These are phyloP conservation scores for Nicotiana obtusifolia DNA, from an alignment of 257 asterid genomes.

Conservation along the genomic window DNA sequence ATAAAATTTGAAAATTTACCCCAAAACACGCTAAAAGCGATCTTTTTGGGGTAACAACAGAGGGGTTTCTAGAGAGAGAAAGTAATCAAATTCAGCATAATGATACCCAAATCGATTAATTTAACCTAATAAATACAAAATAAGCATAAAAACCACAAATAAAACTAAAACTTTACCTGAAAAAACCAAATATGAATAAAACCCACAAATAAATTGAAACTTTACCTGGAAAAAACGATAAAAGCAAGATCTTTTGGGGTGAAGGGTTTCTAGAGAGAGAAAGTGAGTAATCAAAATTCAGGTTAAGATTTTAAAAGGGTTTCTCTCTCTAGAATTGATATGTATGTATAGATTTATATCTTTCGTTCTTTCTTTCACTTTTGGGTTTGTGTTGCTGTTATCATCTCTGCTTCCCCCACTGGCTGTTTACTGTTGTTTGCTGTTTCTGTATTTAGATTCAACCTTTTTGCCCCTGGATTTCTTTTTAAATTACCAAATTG, in stretches of 20 bases:
- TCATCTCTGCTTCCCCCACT: slow-evolving; percentile 7
- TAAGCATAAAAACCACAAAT: neutral
- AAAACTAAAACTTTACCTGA: neutral
- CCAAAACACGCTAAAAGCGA: neutral
- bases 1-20: neutral
- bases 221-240: neutral
- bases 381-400: slow-evolving; percentile 20
- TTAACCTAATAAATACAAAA: neutral
- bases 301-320: neutral
- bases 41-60: no score
- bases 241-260: neutral
- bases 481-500: slow-evolving; percentile 17
- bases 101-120: neutral
- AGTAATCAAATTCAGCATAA: neutral
- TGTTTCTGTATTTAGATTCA: slow-evolving; percentile 20
- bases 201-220: neutral
- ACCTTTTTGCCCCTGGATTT: slow-evolving; percentile 21
- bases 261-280: slow-evolving; percentile 6
- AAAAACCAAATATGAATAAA: neutral
- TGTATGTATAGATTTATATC: neutral
- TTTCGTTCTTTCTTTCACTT: slow-evolving; percentile 11
- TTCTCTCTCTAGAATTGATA: slow-evolving; percentile 14
- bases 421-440: slow-evolving; percentile 30
- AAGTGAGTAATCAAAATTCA: neutral
- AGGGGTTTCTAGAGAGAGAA: no score